Percentiles rank a stretch among this genome's conserved stretches.
phyloP scores from a whole-genome alignment of 192 early-diverging fungal genomes.

The Backusella liffmaniae region DNA sequence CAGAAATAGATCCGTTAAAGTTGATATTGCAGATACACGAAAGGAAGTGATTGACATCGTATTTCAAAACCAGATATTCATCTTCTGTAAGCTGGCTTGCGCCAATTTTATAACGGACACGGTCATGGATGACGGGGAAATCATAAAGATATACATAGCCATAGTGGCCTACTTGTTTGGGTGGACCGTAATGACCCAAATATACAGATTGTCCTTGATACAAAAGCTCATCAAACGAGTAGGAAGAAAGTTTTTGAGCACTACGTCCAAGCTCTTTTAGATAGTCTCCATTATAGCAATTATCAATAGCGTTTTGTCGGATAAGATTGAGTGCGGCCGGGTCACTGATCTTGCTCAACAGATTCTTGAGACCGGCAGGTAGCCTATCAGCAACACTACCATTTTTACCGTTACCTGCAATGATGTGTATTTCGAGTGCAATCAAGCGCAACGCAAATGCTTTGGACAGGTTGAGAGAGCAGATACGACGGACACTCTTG shows the following conservation, averaged over 20 bases:
- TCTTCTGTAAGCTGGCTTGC: not conserved
- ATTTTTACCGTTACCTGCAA: not conserved
- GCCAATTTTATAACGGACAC: not conserved
- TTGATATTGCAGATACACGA: conserved; percentile 14
- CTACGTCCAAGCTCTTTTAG: not conserved
- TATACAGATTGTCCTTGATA: not conserved
- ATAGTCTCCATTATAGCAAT: not conserved
- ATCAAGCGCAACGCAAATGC: conserved; percentile 24
- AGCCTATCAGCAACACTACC: not conserved
- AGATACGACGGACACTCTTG: conserved; percentile 12
- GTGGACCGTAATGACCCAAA: conserved; percentile 17
- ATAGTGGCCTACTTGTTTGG: conserved; percentile 31
- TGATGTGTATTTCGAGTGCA: conserved; percentile 26
- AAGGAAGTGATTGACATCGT: conserved; percentile 11
- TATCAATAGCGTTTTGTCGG: conserved; percentile 4
- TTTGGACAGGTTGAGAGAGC: conserved; percentile 25
- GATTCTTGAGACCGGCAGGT: conserved; percentile 26
- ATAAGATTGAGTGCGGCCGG: conserved; percentile 9
- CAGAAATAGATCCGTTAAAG: conserved; percentile 26
- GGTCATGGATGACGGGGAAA: conserved; percentile 14
- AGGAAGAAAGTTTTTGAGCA: not conserved
- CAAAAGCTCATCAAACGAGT: not conserved
- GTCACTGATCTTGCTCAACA: conserved; percentile 29
- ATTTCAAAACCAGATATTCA: not conserved
- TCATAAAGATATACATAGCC: conserved; percentile 38